These are phyloP conservation scores for Trichoderma atroviride DNA, from an alignment of 2,329 filamentous ascomycete genomes.

Conservation along the genomic window DNA sequence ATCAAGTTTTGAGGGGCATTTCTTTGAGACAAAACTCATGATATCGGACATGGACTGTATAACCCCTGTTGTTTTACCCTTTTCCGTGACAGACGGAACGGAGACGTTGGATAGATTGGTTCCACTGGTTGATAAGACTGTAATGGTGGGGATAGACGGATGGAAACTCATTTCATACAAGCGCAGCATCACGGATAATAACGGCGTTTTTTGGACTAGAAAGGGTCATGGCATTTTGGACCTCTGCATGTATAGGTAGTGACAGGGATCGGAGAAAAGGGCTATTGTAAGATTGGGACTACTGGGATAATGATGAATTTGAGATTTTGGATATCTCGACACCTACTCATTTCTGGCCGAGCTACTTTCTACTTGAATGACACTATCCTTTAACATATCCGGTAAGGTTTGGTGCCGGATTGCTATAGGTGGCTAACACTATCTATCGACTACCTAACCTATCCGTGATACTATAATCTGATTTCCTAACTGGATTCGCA, in stretches of 20 bases:
- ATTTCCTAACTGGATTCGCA: background rate
- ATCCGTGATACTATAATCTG: background rate
- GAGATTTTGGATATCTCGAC: background rate
- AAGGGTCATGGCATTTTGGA: background rate
- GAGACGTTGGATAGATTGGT: background rate
- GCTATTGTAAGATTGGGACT: background rate
- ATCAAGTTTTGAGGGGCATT: conserved; percentile 30
- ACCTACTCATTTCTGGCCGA: background rate
- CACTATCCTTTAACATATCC: background rate
- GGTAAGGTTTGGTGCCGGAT: background rate
- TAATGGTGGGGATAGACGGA: background rate
- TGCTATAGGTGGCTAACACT: background rate
- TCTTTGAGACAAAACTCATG: conserved; percentile 1
- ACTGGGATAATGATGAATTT: background rate
- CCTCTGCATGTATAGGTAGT: background rate
- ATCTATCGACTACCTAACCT: background rate
- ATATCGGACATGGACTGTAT: background rate
- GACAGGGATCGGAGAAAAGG: background rate
- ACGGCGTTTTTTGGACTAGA: conserved; percentile 17
- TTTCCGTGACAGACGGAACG: background rate
- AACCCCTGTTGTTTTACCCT: background rate
- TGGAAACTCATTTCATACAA: background rate
- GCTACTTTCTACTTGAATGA: background rate
- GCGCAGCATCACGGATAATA: background rate
- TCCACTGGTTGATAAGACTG: background rate